Base-by-base conservation (phyloP, 2,329 filamentous ascomycete species). In the Fusarium pseudocircinatum region DNA sequence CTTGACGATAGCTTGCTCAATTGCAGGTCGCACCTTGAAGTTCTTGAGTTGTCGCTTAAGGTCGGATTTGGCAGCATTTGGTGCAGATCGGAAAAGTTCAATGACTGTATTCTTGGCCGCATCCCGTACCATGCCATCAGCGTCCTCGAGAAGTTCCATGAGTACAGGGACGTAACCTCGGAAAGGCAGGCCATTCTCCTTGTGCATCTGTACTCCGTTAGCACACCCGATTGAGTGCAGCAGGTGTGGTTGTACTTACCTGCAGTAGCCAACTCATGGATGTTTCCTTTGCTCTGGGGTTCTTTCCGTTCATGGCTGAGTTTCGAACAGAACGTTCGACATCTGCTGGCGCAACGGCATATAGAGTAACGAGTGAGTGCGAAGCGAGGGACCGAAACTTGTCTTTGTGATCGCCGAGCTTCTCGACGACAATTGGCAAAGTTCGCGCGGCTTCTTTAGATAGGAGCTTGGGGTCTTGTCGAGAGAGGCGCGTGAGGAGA, bases 71-170 rank as follows among this genome's bases (percentile, higher is more conserved):
- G 95, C 96, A 63, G 91, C 87, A 73, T 93, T 92, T 22, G 95
- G 93, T 2, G 94, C 95, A 78, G 90, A 91, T 73, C 93, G 89
- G 83, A 98, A 98, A 37, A 98, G 88, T 72, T 96, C 93, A 67
- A 98, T 93, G 54, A 98, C 91, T 4, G 94, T 93, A 62, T 86
- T 86, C 84, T 96, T 97, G 70, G 95, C 94, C 42, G 90, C 89
- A 78, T 97, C 95, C 80, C 96, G 91, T 73, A 98, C 95, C 82
- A 91, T 92, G 56, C 93, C 92, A 81, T 97, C 96, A 15, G 95
- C 93, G 81, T 98, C 95, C 83, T 98, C 96, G 46, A 98, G 88
- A 74, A 96, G 89, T 61, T 94, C 92, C 84, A 98, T 96, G 44
- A 98, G 87, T 16, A 89, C 88, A 6, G 94, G 92, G 4, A 97